These are phyloP conservation scores for Atalantia buxifolia DNA, from an alignment of 345 rosid genomes.

Conservation along the genomic window DNA sequence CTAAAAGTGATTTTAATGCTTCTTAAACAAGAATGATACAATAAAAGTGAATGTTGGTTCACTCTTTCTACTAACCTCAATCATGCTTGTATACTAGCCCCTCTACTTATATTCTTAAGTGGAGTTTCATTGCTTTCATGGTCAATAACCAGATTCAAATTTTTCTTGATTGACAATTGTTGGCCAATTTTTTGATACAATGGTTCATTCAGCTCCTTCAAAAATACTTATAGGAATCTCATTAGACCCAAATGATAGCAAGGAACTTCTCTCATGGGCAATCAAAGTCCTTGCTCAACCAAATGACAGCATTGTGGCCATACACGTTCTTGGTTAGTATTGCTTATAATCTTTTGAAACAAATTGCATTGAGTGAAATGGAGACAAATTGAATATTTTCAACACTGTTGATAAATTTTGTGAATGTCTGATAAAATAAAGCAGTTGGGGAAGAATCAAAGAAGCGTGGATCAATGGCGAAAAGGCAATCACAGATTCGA, in stretches of 20 bases:
- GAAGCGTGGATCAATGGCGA: conserved; percentile 36
- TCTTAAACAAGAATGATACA: conserved; percentile 53
- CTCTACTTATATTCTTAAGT: conserved; percentile 17
- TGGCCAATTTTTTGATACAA: conserved; percentile 17
- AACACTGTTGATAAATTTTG: not conserved
- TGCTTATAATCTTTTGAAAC: not conserved
- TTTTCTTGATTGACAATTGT: not conserved
- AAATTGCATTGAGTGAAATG: too few relatives aligned
- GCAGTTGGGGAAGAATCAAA: conserved; percentile 52
- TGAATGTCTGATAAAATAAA: not conserved
- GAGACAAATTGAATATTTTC: not conserved
- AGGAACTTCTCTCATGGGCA: conserved; percentile 78
- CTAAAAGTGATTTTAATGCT: conserved; percentile 37
- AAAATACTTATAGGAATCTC: conserved; percentile 75
- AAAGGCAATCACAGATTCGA: conserved; percentile 47
- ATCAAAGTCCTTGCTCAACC: conserved; percentile 71
- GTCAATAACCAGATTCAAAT: not conserved
- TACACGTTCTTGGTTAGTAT: conserved; percentile 65
- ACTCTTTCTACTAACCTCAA: conserved; percentile 40
- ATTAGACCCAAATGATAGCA: conserved; percentile 53
- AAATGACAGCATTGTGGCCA: conserved; percentile 64
- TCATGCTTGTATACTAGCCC: conserved; percentile 32
- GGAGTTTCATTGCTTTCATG: conserved; percentile 14
- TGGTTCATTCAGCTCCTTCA: conserved; percentile 45
- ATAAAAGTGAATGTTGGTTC: conserved; percentile 12